A percentile compares a stretch with the other conserved stretches of the same genome.
Conservation (phyloP, 2,329 filamentous ascomycete species). For the Dactylella cylindrospora region DNA sequence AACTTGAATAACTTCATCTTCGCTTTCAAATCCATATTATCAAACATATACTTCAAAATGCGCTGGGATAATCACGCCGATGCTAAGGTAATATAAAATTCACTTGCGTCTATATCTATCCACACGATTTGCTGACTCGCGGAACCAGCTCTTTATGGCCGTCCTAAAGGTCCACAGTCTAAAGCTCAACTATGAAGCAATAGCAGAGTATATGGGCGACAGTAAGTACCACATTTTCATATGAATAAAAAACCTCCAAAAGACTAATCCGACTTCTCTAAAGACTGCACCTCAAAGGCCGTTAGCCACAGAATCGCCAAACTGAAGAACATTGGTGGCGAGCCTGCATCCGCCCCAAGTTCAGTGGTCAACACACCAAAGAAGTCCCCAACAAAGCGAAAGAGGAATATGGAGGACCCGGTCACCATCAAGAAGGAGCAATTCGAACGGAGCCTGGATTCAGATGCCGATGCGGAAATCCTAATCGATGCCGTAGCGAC, state of each 20-base stretch:
- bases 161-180: constrained; percentile 48
- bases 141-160: constrained; percentile 47
- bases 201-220: constrained; percentile 48
- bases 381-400: constrained; percentile 28
- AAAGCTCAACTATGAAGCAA: constrained; percentile 47
- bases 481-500: constrained; percentile 24
- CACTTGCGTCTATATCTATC: background rate
- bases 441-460: constrained; percentile 23
- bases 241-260: constrained; percentile 11
- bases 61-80: constrained; percentile 49
- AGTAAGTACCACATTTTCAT: constrained; percentile 35
- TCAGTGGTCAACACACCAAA: constrained; percentile 28
- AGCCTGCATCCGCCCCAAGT: constrained; percentile 4
- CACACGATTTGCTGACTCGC: background rate
- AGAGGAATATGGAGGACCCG: constrained; percentile 18
- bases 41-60: constrained; percentile 42
- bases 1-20: constrained; percentile 5
- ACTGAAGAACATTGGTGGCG: constrained; percentile 44
- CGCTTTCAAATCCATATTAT: constrained; percentile 4
- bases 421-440: constrained; percentile 33
- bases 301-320: constrained; percentile 48
- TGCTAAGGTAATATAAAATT: constrained; percentile 44
- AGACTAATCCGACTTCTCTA: constrained; percentile 1
- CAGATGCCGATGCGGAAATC: constrained; percentile 23
- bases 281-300: constrained; percentile 48